Base-by-base conservation (phyloP, 768 basidiomycete genomes). In the Melanogaster broomeanus region DNA sequence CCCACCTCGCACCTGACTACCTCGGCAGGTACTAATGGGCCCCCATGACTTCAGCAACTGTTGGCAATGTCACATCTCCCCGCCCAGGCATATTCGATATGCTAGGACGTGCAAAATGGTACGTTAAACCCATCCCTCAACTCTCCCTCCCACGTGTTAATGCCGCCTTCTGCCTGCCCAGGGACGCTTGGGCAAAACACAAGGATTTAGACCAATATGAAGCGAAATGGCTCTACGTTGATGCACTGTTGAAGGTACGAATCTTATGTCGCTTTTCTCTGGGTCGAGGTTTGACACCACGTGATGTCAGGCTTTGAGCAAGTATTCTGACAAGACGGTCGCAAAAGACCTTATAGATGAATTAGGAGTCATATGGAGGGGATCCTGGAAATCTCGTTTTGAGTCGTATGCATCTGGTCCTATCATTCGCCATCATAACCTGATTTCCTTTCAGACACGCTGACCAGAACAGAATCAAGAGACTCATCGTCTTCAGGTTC, bases 121-220 rank as follows among this genome's bases (percentile, higher is more conserved):
- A 57, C 22, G 78, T 45, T 7, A 22, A 33, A 10, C 10, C n/a
- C 10, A 28, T 12, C 6, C 13, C 45, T 35, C 25, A 47, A 13
- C 43, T 63, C 33, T 45, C 45, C 25, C 37, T 40, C 18, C 33
- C 27, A 67, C 60, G 46, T 67, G 55, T 63, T 61, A 42, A 52
- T 22, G 19, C 57, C 41, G 34, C 24, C 21, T 27, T 35, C 33
- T 51, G 22, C 16, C 47, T 19, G 19, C 31, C 22, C 46, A 94
- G 93, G 92, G 93, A 95, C 73, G 90, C 90, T 39, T 98, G 95
- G 95, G 87, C 88, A 42, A 96, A 94, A 66, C 92, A 95, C 65
- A 88, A 85, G 58, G 92, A 93, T 56, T 65, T 94, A 35, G 83
- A 87, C 55, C 65, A 80, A 21, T 79, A 79, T 47, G 89, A 95